Evolutionary conservation across 169 alveolate genomes (phyloP), one percentile per base, ranked within the genome.

Genomic region (Toxoplasma gondii): DNA sequence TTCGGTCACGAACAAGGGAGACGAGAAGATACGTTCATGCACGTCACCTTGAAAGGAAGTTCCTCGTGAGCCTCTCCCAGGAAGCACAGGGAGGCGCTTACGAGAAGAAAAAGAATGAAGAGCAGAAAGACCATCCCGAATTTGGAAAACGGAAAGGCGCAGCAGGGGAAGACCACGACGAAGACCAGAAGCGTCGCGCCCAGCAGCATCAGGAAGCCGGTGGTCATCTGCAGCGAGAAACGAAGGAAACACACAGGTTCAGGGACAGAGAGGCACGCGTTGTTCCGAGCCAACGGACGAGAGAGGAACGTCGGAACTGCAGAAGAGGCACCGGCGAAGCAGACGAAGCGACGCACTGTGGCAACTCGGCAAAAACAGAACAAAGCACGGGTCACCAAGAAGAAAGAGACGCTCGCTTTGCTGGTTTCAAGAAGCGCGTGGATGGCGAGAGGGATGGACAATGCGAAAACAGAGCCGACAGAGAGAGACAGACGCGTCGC

Each of bases 71-170:
- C n/a, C n/a, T n/a, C n/a, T n/a, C n/a, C n/a, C 22, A 4, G 22
- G 22, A 49, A 49, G 58, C 4, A 49, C 58, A 12, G 58, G 4
- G 58, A 4, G 58, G 4, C 12, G 34, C 74, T 98, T 87, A 82
- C 53, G 41, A 82, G 34, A 27, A 82, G 90, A 34, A 45, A 67
- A 43, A 90, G 39, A 44, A 88, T 49, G 84, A 49, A 88, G 82
- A 88, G 45, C 5, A 88, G 92, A n/a, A 88, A 58, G 31, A 58
- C 43, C 38, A 24, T 17, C 24, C 41, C 78, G 49, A 88, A 88
- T 41, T 69, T 53, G 64, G 36, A 19, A 36, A 58, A 54, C 19
- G 92, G 92, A 58, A 88, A 88, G 41, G 43, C 83, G 84, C 92
- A 88, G 53, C 69, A 41, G 29, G 41, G 67, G 36, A 88, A 38